Evolutionary conservation across 371 early-diverging fungal species (phyloP).

Genomic region (Mucor plumbeus): DNA sequence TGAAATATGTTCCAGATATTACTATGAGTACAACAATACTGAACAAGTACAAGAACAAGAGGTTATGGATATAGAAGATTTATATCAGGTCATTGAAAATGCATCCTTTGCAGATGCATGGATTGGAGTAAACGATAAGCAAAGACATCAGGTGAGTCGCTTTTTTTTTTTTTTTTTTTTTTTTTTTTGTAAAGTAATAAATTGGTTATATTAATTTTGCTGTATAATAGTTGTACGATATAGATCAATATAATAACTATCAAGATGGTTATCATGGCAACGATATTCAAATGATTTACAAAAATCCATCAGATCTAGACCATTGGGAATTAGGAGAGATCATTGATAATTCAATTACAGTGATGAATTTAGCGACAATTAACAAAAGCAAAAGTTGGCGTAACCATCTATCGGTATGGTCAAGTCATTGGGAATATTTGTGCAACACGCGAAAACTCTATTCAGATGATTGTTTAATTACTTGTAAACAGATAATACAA

Average conservation of each 20-base stretch:
- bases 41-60: neutral
- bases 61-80: constrained; percentile 15
- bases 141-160: constrained; percentile 23
- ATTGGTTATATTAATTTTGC: neutral
- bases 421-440: constrained; percentile 17
- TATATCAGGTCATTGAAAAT: constrained; percentile 14
- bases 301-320: constrained; percentile 26
- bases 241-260: constrained; percentile 24
- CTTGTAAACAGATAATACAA: neutral
- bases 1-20: constrained; percentile 13
- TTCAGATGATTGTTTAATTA: constrained; percentile 7
- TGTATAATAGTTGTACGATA: constrained; percentile 23
- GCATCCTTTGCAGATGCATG: constrained; percentile 29
- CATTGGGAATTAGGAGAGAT: constrained; percentile 25
- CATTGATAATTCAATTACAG: constrained; percentile 19
- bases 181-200: neutral
- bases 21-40: neutral
- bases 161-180: neutral
- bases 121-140: constrained; percentile 14
- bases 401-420: constrained; percentile 19
- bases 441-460: constrained; percentile 3
- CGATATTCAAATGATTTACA: constrained; percentile 14
- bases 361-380: constrained; percentile 16
- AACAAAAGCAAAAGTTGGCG: constrained; percentile 3
- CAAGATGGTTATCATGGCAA: constrained; percentile 1